Evolutionary conservation across 345 rosid species (phyloP).

Genomic region (Eucalyptus erythrocorys): DNA sequence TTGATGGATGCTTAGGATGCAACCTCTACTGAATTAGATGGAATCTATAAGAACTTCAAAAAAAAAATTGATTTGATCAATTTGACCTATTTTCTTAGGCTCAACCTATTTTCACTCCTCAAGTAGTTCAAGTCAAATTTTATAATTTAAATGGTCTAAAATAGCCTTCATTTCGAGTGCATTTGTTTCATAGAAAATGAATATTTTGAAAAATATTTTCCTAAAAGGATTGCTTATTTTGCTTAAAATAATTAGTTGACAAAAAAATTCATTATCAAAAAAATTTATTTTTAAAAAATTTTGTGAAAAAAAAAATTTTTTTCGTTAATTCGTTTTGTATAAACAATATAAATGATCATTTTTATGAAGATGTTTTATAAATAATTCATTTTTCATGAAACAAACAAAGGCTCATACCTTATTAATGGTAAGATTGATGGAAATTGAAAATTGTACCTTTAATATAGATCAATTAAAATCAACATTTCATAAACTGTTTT

Average conservation of each 20-base stretch:
- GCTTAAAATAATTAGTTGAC: no score
- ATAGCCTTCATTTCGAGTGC: not conserved
- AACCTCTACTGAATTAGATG: not conserved
- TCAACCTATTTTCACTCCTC: not conserved
- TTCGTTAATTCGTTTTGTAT: no score
- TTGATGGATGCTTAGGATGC: not conserved
- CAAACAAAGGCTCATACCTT: not conserved
- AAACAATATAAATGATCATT: no score
- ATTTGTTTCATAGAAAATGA: no score
- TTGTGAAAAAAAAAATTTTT: no score
- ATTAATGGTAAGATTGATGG: not conserved
- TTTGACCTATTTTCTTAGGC: not conserved
- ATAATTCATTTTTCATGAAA: no score
- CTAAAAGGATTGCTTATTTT: no score
- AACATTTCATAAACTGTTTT: not conserved
- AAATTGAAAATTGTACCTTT: not conserved
- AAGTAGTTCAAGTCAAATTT: no score
- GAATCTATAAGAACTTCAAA: not conserved
- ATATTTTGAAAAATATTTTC: no score
- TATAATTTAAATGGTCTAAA: not conserved
- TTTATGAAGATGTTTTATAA: no score
- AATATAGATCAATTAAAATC: not conserved
- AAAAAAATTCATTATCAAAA: no score
- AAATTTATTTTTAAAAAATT: no score
- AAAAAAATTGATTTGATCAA: not conserved